Conservation (phyloP, 352 stramenopile species). For the Phytophthora rubi region DNA sequence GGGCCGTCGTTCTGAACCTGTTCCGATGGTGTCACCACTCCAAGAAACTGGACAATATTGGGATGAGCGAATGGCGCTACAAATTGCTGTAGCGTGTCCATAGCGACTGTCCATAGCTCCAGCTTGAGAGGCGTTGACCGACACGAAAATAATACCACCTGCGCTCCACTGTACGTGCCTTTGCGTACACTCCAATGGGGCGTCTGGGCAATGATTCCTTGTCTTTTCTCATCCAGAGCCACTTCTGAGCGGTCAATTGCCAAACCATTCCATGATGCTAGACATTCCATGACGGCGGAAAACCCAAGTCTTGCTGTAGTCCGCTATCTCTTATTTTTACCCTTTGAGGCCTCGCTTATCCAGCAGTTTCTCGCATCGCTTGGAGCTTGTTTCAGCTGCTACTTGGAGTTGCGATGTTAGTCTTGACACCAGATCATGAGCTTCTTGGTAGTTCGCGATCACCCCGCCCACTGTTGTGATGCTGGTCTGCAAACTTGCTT, state of each 20-base stretch:
- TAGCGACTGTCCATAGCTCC: conserved; percentile 43
- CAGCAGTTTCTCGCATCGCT: conserved; percentile 38
- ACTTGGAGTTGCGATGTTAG: conserved; percentile 50
- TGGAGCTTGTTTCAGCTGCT: conserved; percentile 40
- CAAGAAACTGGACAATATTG: conserved; percentile 58
- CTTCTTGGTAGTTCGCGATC: conserved; percentile 46
- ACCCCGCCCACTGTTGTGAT: conserved; percentile 35
- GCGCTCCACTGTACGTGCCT: conserved; percentile 26
- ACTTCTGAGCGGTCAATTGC: conserved; percentile 29
- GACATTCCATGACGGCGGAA: conserved; percentile 23
- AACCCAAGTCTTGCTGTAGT: background rate
- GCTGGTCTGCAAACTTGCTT: conserved; percentile 46
- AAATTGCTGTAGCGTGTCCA: conserved; percentile 37
- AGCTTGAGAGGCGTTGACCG: conserved; percentile 39
- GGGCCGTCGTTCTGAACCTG: conserved; percentile 6
- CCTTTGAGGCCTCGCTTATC: conserved; percentile 22
- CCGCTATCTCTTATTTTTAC: conserved; percentile 33
- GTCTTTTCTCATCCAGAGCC: conserved; percentile 16
- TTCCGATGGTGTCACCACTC: conserved; percentile 28
- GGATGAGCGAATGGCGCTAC: conserved; percentile 46
- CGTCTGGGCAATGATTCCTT: conserved; percentile 38
- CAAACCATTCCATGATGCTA: conserved; percentile 32
- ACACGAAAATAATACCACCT: conserved; percentile 47
- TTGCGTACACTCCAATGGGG: conserved; percentile 45
- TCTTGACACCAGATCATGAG: conserved; percentile 43